Evolutionary conservation across 2,329 filamentous ascomycete genomes (phyloP), one percentile per base, ranked within the genome.

Genomic region (Cercospora sesami): DNA sequence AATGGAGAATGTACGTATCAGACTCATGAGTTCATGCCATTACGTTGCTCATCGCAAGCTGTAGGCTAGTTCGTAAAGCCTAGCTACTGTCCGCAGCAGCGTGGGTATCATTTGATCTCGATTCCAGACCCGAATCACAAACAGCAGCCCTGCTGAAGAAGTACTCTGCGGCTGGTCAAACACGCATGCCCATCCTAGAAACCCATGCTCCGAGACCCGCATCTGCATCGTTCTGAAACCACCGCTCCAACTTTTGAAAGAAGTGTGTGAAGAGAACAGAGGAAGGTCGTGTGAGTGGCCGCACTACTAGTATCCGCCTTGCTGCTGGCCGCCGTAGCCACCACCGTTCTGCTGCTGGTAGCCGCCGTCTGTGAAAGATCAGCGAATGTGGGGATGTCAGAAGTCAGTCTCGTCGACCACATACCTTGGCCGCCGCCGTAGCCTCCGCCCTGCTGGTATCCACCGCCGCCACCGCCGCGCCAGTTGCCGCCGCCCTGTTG

Each of bases 391-490:
- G 39, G 14, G 16, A 18, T 14, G 36, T 23, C 9, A 16, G 18
- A 31, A 18, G 36, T 30, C 14, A 12, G 18, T 30, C 26, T 30
- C 45, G 14, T 45, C 23, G 42, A 51, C 9, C 18, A 63, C 69
- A 30, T 64, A 72, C 75, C 74, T 66, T 72, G 70, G 45, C 68
- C 69, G 12, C 69, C 74, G 45, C 75, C 75, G 71, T 76, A 77
- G 69, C 79, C 69, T 67, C 75, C 75, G 28, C 73, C 73, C 59
- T 72, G 71, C 30, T 71, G 69, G 23, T 73, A 73, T 57, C 68
- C 66, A 65, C 74, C 33, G 45, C 74, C 72, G n/a, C 73, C 72
- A 55, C 72, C 66, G 42, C 73, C 73, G 67, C 74, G 75, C 30
- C 73, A 68, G 73, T 77, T 73, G 26, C 63, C 64, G 63, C 63